Evolutionary conservation across 306 rosid species (phyloP).

Genomic region (Prunus armeniaca): DNA sequence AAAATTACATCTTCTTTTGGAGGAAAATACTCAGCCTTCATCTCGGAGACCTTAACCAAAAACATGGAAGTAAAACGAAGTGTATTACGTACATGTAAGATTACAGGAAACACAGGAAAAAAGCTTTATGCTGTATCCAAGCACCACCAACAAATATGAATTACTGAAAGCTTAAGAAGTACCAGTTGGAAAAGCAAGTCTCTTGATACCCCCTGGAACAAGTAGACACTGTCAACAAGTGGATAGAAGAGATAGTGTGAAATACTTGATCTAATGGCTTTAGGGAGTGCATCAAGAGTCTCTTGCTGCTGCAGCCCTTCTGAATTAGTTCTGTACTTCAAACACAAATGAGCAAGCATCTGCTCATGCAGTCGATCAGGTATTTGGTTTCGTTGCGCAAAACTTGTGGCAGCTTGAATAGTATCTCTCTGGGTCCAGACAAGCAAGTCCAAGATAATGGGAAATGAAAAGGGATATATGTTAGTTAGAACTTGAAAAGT

Average conservation of each 20-base stretch:
- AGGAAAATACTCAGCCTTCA: conserved; percentile 93
- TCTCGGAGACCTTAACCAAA: conserved; percentile 62
- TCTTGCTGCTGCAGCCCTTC: conserved; percentile 92
- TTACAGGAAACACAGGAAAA: background rate
- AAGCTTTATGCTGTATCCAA: background rate
- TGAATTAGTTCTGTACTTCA: conserved; percentile 69
- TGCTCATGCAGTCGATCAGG: conserved; percentile 70
- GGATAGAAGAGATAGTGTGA: conserved; percentile 58
- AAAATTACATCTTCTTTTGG: conserved; percentile 81
- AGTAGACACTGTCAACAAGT: conserved; percentile 54
- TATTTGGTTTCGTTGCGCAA: conserved; percentile 60
- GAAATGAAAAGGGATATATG: background rate
- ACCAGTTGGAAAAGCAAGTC: conserved; percentile 88
- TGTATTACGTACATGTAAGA: background rate
- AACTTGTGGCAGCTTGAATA: conserved; percentile 58
- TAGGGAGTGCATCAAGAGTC: conserved; percentile 70
- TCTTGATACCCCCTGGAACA: conserved; percentile 64
- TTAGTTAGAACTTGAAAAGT: background rate
- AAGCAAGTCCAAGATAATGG: conserved; percentile 7
- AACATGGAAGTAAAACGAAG: conserved; percentile 9
- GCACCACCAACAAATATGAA: background rate
- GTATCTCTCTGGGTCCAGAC: conserved; percentile 62
- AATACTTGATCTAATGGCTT: conserved; percentile 74
- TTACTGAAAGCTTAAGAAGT: conserved; percentile 7
- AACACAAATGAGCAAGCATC: conserved; percentile 73